Conservation (phyloP, 1,284 basidiomycete genomes). For the Anthracocystis walkeri region DNA sequence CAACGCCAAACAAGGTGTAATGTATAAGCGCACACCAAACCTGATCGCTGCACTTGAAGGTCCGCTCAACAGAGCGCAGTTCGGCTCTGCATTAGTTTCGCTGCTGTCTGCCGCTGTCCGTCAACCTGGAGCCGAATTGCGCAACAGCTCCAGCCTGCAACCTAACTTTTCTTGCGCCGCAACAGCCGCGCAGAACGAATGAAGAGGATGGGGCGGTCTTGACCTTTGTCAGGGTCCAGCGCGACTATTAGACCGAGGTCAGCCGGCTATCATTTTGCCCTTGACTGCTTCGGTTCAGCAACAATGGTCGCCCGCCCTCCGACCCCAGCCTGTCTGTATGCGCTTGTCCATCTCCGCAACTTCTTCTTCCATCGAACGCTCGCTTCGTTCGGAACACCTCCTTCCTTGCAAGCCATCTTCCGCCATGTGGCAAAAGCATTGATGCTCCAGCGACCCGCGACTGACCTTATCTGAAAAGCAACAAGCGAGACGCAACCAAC, state of each 20-base stretch:
- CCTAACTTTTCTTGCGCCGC: no score
- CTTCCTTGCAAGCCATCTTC: slow-evolving; percentile 22
- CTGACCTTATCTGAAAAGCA: neutral
- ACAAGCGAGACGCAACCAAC: neutral
- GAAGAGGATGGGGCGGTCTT: slow-evolving; percentile 2
- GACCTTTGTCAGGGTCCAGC: neutral
- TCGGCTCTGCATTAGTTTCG: neutral
- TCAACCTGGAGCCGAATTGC: neutral
- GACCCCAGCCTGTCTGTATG: no score
- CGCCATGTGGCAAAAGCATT: slow-evolving; percentile 15
- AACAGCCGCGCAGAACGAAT: neutral
- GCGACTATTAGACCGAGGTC: no score
- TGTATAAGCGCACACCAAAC: neutral
- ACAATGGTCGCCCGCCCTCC: neutral
- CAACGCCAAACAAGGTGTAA: neutral
- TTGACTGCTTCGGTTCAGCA: neutral
- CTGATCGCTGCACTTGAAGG: neutral
- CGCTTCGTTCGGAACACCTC: slow-evolving; percentile 39
- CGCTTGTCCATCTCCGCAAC: slow-evolving; percentile 17
- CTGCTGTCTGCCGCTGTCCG: neutral
- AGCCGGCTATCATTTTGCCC: neutral
- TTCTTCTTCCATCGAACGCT: slow-evolving; percentile 30
- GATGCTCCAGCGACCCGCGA: neutral
- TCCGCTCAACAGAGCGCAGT: no score
- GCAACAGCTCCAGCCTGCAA: neutral